Evolutionary conservation across 305 asterid species (phyloP).

Genomic region (Fraxinus ornus): DNA sequence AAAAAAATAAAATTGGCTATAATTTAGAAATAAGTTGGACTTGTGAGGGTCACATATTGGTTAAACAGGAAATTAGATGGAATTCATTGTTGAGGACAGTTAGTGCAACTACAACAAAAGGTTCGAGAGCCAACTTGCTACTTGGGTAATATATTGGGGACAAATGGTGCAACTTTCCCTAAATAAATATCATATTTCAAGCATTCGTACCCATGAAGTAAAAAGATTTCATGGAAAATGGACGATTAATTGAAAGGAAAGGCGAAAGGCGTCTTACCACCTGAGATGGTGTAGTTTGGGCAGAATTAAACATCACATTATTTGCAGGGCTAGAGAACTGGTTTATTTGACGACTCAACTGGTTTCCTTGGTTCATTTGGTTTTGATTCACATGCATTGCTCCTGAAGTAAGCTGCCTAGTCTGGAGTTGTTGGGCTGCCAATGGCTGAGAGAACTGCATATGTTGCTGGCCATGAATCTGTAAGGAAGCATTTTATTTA

Average conservation of each 20-base stretch:
- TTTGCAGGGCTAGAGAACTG: slow-evolving; percentile 85
- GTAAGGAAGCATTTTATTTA: slow-evolving; percentile 18
- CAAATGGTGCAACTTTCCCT: neutral
- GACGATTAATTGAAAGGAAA: slow-evolving; percentile 6
- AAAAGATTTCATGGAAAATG: neutral
- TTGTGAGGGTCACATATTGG: neutral
- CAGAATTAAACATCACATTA: slow-evolving; percentile 82
- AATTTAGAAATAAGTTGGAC: neutral
- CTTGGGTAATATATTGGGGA: neutral
- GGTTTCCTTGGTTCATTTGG: slow-evolving; percentile 88
- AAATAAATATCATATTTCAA: neutral
- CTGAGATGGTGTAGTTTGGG: slow-evolving; percentile 80
- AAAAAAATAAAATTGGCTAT: neutral
- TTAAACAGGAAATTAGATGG: neutral
- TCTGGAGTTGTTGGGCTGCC: slow-evolving; percentile 75
- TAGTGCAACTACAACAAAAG: neutral
- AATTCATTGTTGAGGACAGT: neutral
- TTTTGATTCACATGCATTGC: slow-evolving; percentile 74
- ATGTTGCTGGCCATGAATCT: slow-evolving; percentile 90
- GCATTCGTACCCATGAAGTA: neutral
- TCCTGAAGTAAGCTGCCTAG: slow-evolving; percentile 77
- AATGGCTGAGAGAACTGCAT: slow-evolving; percentile 85
- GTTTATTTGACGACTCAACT: slow-evolving; percentile 76
- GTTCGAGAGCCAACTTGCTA: neutral
- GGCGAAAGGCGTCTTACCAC: slow-evolving; percentile 50